Evolutionary conservation across 495 filamentous ascomycete genomes (phyloP).

Genomic region (Evernia prunastri): DNA sequence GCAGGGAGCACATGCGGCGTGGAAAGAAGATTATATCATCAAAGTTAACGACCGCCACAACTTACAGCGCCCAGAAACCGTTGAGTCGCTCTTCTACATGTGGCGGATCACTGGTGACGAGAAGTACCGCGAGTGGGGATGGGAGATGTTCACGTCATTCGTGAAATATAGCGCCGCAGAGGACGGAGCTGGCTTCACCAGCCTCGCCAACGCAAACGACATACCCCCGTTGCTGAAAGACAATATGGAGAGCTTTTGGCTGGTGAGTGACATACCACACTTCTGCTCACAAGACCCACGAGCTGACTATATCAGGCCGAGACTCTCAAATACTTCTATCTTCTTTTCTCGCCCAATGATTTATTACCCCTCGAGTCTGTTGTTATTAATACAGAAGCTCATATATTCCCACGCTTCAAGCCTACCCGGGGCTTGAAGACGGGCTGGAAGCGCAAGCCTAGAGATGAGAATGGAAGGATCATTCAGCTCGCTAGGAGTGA

Average conservation of each 20-base stretch:
- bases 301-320: constrained; percentile 56
- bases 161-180: constrained; percentile 71
- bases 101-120: constrained; percentile 93
- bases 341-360: constrained; percentile 82
- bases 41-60: constrained; percentile 77
- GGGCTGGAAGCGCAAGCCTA: constrained; percentile 73
- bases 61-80: constrained; percentile 90
- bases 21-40: constrained; percentile 71
- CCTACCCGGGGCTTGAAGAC: constrained; percentile 72
- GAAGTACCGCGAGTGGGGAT: constrained; percentile 92
- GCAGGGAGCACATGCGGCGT: constrained; percentile 45
- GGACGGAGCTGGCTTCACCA: constrained; percentile 66
- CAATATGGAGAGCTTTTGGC: constrained; percentile 95
- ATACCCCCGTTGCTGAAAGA: constrained; percentile 60
- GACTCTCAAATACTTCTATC: constrained; percentile 95
- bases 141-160: constrained; percentile 96
- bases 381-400: constrained; percentile 94
- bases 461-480: constrained; percentile 39
- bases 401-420: constrained; percentile 82
- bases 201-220: constrained; percentile 65
- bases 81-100: constrained; percentile 96
- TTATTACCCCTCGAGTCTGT: constrained; percentile 76
- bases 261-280: constrained; percentile 45
- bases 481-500: constrained; percentile 19
- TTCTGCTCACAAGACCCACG: not conserved